Conservation (phyloP, 345 rosid genomes). For the Iberis pinnata region DNA sequence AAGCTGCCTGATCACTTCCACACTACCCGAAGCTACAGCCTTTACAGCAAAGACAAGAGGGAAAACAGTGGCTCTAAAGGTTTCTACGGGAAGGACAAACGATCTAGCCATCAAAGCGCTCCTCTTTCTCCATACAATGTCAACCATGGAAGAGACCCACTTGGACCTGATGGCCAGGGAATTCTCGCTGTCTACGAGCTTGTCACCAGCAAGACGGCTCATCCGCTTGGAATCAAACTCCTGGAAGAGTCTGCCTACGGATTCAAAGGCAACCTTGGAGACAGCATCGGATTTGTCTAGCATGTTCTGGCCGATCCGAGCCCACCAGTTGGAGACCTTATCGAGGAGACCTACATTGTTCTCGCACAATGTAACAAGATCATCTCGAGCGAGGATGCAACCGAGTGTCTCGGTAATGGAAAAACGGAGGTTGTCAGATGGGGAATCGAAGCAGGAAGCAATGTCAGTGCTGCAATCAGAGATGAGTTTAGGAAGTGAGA, state of each 20-base stretch:
- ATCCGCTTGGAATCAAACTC: slow-evolving; percentile 88
- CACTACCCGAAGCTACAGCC: slow-evolving; percentile 81
- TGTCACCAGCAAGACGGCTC: slow-evolving; percentile 93
- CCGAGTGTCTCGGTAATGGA: slow-evolving; percentile 90
- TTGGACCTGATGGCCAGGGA: slow-evolving; percentile 81
- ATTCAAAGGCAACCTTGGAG: slow-evolving; percentile 93
- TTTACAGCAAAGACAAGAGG: slow-evolving; percentile 82
- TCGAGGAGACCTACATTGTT: slow-evolving; percentile 71
- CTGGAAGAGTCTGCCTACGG: slow-evolving; percentile 80
- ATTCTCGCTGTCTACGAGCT: slow-evolving; percentile 91
- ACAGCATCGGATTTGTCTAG: slow-evolving; percentile 75
- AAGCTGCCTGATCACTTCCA: slow-evolving; percentile 65
- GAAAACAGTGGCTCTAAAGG: slow-evolving; percentile 73
- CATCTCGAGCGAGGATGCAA: slow-evolving; percentile 85
- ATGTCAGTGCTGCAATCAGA: slow-evolving; percentile 65
- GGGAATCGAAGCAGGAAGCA: slow-evolving; percentile 71
- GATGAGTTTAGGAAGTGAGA: slow-evolving; percentile 70
- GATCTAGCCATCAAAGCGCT: slow-evolving; percentile 82
- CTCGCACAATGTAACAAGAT: slow-evolving; percentile 81
- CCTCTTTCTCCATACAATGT: slow-evolving; percentile 71
- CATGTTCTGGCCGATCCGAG: slow-evolving; percentile 73
- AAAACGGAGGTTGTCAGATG: slow-evolving; percentile 62
- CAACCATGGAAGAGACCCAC: slow-evolving; percentile 88
- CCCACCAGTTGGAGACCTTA: slow-evolving; percentile 87
- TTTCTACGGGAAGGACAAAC: slow-evolving; percentile 76